These are phyloP conservation scores for Chrysoporthe deuterocubensis DNA, from an alignment of 2,329 filamentous ascomycete species.

Conservation along the genomic window DNA sequence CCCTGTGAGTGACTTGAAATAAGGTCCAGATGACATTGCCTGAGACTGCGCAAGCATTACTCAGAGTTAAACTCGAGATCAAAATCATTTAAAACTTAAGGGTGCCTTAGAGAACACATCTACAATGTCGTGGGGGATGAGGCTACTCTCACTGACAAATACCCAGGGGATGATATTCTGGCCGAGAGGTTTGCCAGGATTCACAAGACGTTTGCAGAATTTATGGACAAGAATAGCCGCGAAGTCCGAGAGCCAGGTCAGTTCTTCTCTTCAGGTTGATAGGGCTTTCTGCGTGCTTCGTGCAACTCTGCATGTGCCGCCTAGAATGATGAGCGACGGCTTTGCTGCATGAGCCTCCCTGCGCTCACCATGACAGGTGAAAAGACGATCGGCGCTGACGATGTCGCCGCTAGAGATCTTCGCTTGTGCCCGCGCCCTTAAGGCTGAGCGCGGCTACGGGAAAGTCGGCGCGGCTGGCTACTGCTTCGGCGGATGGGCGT, in stretches of 20 bases:
- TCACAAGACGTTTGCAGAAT: neutral
- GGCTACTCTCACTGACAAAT: neutral
- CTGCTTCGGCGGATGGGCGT: slow-evolving; percentile 58
- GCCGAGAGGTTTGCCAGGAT: neutral
- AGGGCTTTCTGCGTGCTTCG: neutral
- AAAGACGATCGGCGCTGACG: neutral
- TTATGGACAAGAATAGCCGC: slow-evolving; percentile 1
- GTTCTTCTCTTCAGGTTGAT: neutral
- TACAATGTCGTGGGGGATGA: neutral
- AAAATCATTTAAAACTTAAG: neutral
- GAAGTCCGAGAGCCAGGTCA: slow-evolving; percentile 11
- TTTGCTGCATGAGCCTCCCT: too few species aligned
- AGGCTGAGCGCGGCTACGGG: slow-evolving; percentile 35
- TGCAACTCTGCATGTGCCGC: neutral
- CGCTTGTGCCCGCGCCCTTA: slow-evolving; percentile 41
- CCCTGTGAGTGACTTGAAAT: neutral
- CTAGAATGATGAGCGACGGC: too few species aligned
- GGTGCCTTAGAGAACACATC: neutral
- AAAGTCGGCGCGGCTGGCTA: slow-evolving; percentile 51
- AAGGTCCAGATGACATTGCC: neutral
- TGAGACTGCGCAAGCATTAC: too few species aligned
- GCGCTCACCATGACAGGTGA: neutral
- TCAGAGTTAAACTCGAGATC: too few species aligned
- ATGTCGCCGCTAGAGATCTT: slow-evolving; percentile 42
- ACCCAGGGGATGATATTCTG: neutral